Evolutionary conservation across 2,329 filamentous ascomycete genomes (phyloP), one percentile per base, ranked within the genome.

Genomic region (Alternaria ethzedia): DNA sequence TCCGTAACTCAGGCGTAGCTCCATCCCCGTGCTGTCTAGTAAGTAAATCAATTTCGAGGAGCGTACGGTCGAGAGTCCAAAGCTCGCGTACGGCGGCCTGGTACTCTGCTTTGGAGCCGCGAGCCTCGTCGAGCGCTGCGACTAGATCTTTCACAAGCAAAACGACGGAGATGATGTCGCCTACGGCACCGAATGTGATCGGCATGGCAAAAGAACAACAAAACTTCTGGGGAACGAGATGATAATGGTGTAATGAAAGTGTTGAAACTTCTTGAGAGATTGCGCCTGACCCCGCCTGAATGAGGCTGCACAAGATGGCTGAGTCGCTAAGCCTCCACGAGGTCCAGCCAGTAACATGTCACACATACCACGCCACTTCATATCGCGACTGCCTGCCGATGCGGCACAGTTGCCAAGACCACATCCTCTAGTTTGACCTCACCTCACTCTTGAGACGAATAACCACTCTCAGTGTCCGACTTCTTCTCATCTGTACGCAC

Each of bases 41-140:
- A n/a, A 69, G 67, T 2, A 56, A 21, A 23, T 74, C 68, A 5
- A 71, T 62, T 51, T 73, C 61, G 4, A 64, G 59, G 36, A 66
- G 61, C 43, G 8, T 56, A 30, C 61, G 56, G 15, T 72, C 69
- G 6, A 73, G 62, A 21, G 68, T 67, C 55, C 66, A 70, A 1
- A 81, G 68, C 30, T 79, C 74, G 3, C 65, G 59, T 1, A 69
- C 61, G 0, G 77, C 23, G 17, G 70, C 69, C 23, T 70, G 73
- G 52, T 77, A 80, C 41, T 79, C 73, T 9, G 70, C 64, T 15
- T 69, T 55, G 11, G 76, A 71, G 21, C 79, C 78, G 4, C 71
- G 65, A 28, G 54, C 66, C 17, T 74, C 63, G 44, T 79, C 67
- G 4, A 81, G 72, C 3, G 73, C 68, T 8, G 68, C 59, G 20